phyloP scores from a whole-genome alignment of 2,329 filamentous ascomycete genomes.

The Pseudocercospora cruenta region DNA sequence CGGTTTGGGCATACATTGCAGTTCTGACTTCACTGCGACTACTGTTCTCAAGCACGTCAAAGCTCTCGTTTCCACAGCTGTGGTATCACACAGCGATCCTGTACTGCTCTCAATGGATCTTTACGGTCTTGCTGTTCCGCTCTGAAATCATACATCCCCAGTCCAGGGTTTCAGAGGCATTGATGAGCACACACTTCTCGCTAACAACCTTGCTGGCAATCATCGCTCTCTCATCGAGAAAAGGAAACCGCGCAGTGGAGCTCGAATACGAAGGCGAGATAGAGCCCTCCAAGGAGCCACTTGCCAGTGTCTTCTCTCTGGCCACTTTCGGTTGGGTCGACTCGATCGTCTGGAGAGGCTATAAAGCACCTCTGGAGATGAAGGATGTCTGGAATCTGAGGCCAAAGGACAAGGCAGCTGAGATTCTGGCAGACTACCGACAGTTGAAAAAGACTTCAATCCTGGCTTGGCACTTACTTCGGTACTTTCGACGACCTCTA shows the following conservation, averaged over 20 bases:
- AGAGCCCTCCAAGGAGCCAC: slow-evolving; percentile 81
- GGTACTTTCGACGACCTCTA: slow-evolving; percentile 79
- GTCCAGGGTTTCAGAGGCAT: slow-evolving; percentile 63
- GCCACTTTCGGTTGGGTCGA: slow-evolving; percentile 92
- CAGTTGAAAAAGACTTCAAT: slow-evolving; percentile 80
- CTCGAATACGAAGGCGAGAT: slow-evolving; percentile 88
- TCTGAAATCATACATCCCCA: slow-evolving; percentile 79
- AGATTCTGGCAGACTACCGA: slow-evolving; percentile 79
- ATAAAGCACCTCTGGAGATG: slow-evolving; percentile 80
- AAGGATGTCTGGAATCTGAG: slow-evolving; percentile 89
- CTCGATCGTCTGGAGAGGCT: slow-evolving; percentile 84
- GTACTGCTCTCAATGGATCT: slow-evolving; percentile 81
- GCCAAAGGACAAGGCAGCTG: slow-evolving; percentile 82
- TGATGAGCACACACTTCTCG: slow-evolving; percentile 74
- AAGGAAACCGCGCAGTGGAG: slow-evolving; percentile 86
- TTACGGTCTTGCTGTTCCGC: slow-evolving; percentile 76
- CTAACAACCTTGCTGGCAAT: slow-evolving; percentile 73
- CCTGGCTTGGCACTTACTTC: slow-evolving; percentile 77
- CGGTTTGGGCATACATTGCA: slow-evolving; percentile 80
- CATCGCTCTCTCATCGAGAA: slow-evolving; percentile 79
- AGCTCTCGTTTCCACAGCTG: slow-evolving; percentile 70
- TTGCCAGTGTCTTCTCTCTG: slow-evolving; percentile 85
- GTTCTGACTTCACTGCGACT: slow-evolving; percentile 74
- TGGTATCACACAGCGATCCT: slow-evolving; percentile 93
- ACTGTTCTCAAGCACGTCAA: slow-evolving; percentile 60